Evolutionary conservation across 345 rosid genomes (phyloP), one percentile per base, ranked within the genome.

Genomic region (Eucalyptus cloeziana): DNA sequence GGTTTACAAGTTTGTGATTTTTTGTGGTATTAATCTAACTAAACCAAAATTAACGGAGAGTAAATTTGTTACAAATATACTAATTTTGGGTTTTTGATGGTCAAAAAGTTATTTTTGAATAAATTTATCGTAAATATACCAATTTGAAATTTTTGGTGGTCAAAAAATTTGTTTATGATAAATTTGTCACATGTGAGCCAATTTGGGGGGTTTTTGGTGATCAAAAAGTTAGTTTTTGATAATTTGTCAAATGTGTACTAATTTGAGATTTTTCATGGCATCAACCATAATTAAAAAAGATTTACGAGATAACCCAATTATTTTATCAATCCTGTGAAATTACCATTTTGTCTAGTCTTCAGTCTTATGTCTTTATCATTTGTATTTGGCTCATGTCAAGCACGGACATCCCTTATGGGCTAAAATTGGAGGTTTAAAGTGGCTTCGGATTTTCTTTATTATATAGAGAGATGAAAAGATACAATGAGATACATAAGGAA

Each of bases 111-210:
- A 8, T 52, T 21, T 52, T 52, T 52, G 0, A 5, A 52, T 21
- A 52, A 52, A 3, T 52, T 52, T 52, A 52, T 52, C 0, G 4
- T 52, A 52, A 49, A 13, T 13, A 49, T 49, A 49, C 16, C 1
- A 3, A 52, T 52, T 52, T 52, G 10, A 19, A 7, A 25, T 7
- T 52, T 52, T 52, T 52, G 3, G 10, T 52, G 58, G 10, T 19
- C 1, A 52, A 19, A 19, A 52, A 1, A 19, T 1, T 52, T 52
- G 5, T 52, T 52, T 19, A 52, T 1, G 0, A 52, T 19, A 52
- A 19, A 52, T 19, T 52, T 52, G 4, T 19, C 1, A 4, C 1
- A 3, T 2, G 2, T 52, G 4, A 19, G 21, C 2, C 4, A 0
- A 52, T 52, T 52, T 52, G 25, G 10, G 25, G 10, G 3, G 4